Evolutionary conservation across 1,284 basidiomycete genomes (phyloP).

Genomic region (Vanrija pseudolonga): DNA sequence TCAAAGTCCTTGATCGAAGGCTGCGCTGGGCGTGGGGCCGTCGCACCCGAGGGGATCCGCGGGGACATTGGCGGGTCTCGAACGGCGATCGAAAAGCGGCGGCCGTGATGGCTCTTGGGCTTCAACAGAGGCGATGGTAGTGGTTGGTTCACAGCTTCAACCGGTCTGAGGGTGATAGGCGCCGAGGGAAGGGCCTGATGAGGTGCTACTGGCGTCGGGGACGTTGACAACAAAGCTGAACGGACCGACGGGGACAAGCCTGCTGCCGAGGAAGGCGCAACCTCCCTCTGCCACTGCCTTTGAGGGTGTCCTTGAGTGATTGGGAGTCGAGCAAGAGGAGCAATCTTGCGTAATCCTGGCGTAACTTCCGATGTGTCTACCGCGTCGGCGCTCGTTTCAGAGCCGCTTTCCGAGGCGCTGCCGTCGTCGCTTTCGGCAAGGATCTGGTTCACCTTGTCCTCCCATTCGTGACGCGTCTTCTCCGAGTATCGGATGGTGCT

Average conservation of each 20-base stretch:
- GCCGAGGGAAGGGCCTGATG: neutral
- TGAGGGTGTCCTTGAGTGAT: slow-evolving; percentile 45
- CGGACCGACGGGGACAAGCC: neutral
- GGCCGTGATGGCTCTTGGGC: slow-evolving; percentile 23
- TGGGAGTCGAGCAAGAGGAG: slow-evolving; percentile 40
- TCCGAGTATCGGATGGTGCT: slow-evolving; percentile 97
- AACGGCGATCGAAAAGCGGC: slow-evolving; percentile 23
- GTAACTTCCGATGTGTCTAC: slow-evolving; percentile 10
- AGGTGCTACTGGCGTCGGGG: neutral
- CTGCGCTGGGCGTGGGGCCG: slow-evolving; percentile 67
- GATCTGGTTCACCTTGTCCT: slow-evolving; percentile 70
- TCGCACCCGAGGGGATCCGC: slow-evolving; percentile 64
- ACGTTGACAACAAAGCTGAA: neutral
- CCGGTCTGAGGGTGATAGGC: neutral
- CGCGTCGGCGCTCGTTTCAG: slow-evolving; percentile 10
- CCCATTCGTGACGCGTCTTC: slow-evolving; percentile 96
- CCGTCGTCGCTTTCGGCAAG: slow-evolving; percentile 61
- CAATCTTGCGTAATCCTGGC: slow-evolving; percentile 37
- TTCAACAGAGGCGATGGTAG: slow-evolving; percentile 22
- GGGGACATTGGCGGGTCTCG: slow-evolving; percentile 72
- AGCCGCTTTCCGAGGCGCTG: slow-evolving; percentile 38
- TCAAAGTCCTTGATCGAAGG: slow-evolving; percentile 99
- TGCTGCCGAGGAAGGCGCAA: no score
- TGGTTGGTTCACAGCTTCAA: no score
- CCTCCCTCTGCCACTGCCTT: slow-evolving; percentile 7